phyloP scores from a whole-genome alignment of 2,329 filamentous ascomycete genomes.

The Ascochyta viciae-villosae region DNA sequence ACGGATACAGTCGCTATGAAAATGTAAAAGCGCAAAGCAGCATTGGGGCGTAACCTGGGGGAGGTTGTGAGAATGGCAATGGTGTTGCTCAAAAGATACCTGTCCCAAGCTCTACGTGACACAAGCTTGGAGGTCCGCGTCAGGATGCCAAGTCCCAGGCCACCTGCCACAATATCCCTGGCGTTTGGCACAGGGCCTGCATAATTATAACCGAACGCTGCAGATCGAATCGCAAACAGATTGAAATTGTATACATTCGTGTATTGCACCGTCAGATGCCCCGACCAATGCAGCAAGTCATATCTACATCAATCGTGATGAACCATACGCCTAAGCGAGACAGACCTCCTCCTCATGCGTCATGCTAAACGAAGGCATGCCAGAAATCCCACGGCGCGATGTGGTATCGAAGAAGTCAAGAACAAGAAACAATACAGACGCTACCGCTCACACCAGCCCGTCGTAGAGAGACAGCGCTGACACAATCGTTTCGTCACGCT shows the following conservation, averaged over 20 bases:
- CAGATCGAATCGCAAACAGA: background rate
- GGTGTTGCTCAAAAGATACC: slow-evolving; percentile 33
- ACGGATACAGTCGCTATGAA: slow-evolving; percentile 1
- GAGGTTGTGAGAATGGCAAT: slow-evolving; percentile 23
- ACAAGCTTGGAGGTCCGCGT: slow-evolving; percentile 29
- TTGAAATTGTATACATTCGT: slow-evolving; percentile 2
- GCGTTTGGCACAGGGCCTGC: background rate
- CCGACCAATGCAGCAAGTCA: slow-evolving; percentile 21
- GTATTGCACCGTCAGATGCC: slow-evolving; percentile 21
- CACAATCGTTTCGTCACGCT: slow-evolving; percentile 98
- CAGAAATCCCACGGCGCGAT: slow-evolving; percentile 44
- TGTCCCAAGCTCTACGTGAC: slow-evolving; percentile 29
- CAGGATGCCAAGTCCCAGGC: slow-evolving; percentile 9
- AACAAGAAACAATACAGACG: slow-evolving; percentile 39
- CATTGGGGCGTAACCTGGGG: background rate
- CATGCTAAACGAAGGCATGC: slow-evolving; percentile 43
- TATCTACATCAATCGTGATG: slow-evolving; percentile 46
- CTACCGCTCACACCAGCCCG: slow-evolving; percentile 74
- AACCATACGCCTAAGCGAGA: slow-evolving; percentile 43
- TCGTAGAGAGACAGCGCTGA: slow-evolving; percentile 96
- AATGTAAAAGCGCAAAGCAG: background rate
- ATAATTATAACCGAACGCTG: background rate
- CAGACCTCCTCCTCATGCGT: slow-evolving; percentile 35
- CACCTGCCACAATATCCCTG: slow-evolving; percentile 8
- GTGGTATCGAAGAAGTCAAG: slow-evolving; percentile 50